Base-by-base conservation (phyloP, 225 moss, liverwort and hornwort genomes). In the Pseudisothecium myosuroides region DNA sequence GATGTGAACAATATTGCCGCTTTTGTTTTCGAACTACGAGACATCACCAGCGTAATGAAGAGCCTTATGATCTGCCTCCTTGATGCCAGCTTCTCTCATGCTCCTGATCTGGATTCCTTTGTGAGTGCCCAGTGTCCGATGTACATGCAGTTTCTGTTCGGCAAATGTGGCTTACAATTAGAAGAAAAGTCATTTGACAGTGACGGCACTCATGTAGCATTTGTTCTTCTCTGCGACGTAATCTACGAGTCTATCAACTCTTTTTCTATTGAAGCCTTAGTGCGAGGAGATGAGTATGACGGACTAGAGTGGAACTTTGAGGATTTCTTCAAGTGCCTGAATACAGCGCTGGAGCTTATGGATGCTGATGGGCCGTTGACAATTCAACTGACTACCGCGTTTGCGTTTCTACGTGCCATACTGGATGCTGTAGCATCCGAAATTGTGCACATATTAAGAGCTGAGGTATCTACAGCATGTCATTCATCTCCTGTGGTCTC, bases 401-500 rank as follows among this genome's bases (percentile, higher is more conserved):
- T 92, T 82, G 93, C 94, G 34, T 89, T 94, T 68, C 71, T 94
- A 13, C 90, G 90, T 66, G 89, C 90, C 79, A 62, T 90, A 27
- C 73, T 94, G 27, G 93, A 94, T 85, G 86, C 89, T 84, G 78
- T 92, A 50, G 92, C 94, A 82, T 86, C 84, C 45, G 92, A 94
- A 34, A 84, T 94, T 56, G 72, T 89, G 81, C 85, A 36, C 37
- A 74, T 83, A 36, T 34, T 41, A n/a, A 73, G 87, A 49, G 36
- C 41, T 55, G 59, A 37, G 59, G 59, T 59, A 59, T 62, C 62
- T 56, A 24, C 73, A 41, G 34, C 64, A 47, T 56, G 45, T 41
- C 41, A 29, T 47, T 36, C 82, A 77, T 78, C 87, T 82, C 75
- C 52, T 76, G 56, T 66, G 47, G 68, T 86, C 52, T 60, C 76